phyloP scores from a whole-genome alignment of 225 moss, liverwort and hornwort species.

The Marchantia paleacea region DNA sequence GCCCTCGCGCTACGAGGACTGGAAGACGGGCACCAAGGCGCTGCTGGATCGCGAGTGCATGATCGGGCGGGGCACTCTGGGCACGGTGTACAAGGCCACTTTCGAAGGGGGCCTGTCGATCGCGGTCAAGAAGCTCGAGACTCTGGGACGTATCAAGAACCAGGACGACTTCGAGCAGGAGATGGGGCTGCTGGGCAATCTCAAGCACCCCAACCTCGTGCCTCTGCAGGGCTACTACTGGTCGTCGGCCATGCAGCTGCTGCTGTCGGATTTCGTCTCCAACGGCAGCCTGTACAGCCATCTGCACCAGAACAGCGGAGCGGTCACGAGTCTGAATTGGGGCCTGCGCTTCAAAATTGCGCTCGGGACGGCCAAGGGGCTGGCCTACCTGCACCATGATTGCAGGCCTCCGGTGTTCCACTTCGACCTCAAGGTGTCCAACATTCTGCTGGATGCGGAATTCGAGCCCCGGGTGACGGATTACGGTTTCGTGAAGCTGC shows the following conservation, averaged over 20 bases:
- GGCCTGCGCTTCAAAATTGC: slow-evolving; percentile 58
- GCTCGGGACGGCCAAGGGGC: slow-evolving; percentile 71
- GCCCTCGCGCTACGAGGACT: slow-evolving; percentile 85
- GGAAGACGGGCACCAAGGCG: slow-evolving; percentile 85
- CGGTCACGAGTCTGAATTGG: slow-evolving; percentile 57
- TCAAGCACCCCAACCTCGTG: slow-evolving; percentile 74
- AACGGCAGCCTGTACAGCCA: slow-evolving; percentile 69
- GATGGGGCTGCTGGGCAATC: slow-evolving; percentile 69
- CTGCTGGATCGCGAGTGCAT: slow-evolving; percentile 78
- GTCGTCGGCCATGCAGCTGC: slow-evolving; percentile 92
- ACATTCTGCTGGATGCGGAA: slow-evolving; percentile 69
- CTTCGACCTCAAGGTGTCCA: slow-evolving; percentile 63
- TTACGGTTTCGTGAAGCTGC: slow-evolving; percentile 74
- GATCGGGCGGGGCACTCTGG: slow-evolving; percentile 79
- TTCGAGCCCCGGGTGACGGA: slow-evolving; percentile 78
- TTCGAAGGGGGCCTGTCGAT: slow-evolving; percentile 80
- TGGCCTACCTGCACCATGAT: slow-evolving; percentile 85
- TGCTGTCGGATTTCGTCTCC: slow-evolving; percentile 67
- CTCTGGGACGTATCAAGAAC: slow-evolving; percentile 80
- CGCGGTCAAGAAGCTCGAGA: slow-evolving; percentile 84
- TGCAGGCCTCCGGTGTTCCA: slow-evolving; percentile 65
- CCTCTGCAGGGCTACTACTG: slow-evolving; percentile 92
- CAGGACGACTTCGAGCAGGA: slow-evolving; percentile 88
- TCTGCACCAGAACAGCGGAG: slow-evolving; percentile 44
- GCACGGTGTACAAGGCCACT: slow-evolving; percentile 74